phyloP scores from a whole-genome alignment of 495 filamentous ascomycete species.

The Penicillium paradoxum region DNA sequence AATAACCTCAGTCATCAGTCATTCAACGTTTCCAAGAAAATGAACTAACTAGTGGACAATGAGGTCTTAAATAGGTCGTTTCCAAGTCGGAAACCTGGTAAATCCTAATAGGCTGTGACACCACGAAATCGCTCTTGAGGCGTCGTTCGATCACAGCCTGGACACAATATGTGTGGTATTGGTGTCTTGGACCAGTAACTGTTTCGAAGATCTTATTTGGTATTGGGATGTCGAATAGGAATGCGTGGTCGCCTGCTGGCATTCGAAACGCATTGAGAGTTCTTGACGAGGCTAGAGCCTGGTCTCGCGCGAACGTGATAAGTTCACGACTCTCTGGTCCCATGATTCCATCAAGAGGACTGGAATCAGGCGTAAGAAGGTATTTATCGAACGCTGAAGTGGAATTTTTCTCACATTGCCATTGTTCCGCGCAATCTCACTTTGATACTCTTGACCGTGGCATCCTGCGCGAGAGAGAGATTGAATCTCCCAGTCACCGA shows the following conservation, averaged over 20 bases:
- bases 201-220: constrained; percentile 11
- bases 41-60: constrained; percentile 3
- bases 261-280: constrained; percentile 18
- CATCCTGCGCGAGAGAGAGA: constrained; percentile 5
- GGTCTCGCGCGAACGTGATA: constrained; percentile 10
- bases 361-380: background rate
- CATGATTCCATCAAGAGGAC: background rate
- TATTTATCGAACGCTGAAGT: background rate
- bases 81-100: constrained; percentile 8
- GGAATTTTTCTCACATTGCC: constrained; percentile 13
- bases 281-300: constrained; percentile 16
- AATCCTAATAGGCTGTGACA: constrained; percentile 14
- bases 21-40: background rate
- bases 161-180: constrained; percentile 22
- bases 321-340: constrained; percentile 5
- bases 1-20: background rate
- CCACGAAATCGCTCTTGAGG: constrained; percentile 7
- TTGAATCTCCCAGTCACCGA: constrained; percentile 13
- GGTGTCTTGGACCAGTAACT: constrained; percentile 11
- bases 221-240: constrained; percentile 22
- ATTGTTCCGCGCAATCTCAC: constrained; percentile 14
- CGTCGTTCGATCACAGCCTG: constrained; percentile 15
- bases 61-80: background rate
- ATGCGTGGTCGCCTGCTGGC: constrained; percentile 21
- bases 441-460: constrained; percentile 13